phyloP scores from a whole-genome alignment of 352 stramenopile species.

The Phytopythium oedochilum region DNA sequence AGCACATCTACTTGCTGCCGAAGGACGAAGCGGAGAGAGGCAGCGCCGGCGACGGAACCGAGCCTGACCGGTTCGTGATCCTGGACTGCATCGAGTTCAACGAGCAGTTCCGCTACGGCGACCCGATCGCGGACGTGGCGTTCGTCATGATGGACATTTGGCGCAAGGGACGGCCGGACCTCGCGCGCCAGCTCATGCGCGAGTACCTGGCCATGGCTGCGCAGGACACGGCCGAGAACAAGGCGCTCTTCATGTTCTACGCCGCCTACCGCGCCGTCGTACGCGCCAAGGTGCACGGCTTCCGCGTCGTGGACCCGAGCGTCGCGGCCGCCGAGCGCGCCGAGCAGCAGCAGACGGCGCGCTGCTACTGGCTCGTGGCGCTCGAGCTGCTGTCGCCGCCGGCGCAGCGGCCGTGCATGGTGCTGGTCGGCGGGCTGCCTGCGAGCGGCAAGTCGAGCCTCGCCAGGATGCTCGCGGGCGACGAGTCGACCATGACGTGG shows the following conservation, averaged over 20 bases:
- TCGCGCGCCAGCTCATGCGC: slow-evolving; percentile 40
- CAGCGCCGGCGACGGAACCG: neutral
- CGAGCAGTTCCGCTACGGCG: slow-evolving; percentile 68
- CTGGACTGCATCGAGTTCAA: slow-evolving; percentile 82
- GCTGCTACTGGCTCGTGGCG: slow-evolving; percentile 65
- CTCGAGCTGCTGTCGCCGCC: slow-evolving; percentile 41
- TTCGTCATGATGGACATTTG: slow-evolving; percentile 73
- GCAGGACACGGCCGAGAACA: slow-evolving; percentile 47
- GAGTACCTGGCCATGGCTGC: slow-evolving; percentile 49
- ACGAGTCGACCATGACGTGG: slow-evolving; percentile 41
- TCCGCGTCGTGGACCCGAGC: slow-evolving; percentile 51
- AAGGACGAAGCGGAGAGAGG: neutral
- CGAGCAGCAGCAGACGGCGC: slow-evolving; percentile 32
- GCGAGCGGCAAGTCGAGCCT: slow-evolving; percentile 65
- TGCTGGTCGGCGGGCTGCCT: slow-evolving; percentile 54
- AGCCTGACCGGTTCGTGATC: slow-evolving; percentile 39
- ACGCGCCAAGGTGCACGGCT: slow-evolving; percentile 62
- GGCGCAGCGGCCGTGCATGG: slow-evolving; percentile 36
- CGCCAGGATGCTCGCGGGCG: slow-evolving; percentile 41
- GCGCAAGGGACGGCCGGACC: slow-evolving; percentile 46
- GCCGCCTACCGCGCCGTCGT: slow-evolving; percentile 63
- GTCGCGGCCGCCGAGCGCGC: slow-evolving; percentile 30
- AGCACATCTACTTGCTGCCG: slow-evolving; percentile 56
- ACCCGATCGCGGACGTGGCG: slow-evolving; percentile 57
- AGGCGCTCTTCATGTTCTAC: slow-evolving; percentile 51